Conservation (phyloP, 805 yeast genomes). For the Metschnikowia colocasiae region DNA sequence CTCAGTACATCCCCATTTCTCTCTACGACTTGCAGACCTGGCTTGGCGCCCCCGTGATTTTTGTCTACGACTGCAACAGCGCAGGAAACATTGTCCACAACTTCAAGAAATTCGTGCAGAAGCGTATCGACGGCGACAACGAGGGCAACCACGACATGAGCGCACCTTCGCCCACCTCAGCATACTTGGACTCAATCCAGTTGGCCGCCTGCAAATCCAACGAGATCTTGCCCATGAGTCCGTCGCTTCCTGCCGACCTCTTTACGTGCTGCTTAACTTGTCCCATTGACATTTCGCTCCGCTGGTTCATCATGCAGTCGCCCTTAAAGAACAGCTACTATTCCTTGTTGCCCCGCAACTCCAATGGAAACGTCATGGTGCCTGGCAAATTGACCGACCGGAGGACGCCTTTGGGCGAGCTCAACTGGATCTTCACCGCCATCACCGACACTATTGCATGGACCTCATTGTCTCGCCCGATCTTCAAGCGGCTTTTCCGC, state of each 20-base stretch:
- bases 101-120: slow-evolving; percentile 85
- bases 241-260: slow-evolving; percentile 91
- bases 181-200: slow-evolving; percentile 84
- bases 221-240: slow-evolving; percentile 87
- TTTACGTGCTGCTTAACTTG: slow-evolving; percentile 94
- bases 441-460: slow-evolving; percentile 98
- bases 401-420: slow-evolving; percentile 91
- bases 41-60: slow-evolving; percentile 97
- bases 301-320: slow-evolving; percentile 86
- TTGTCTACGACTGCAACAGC: slow-evolving; percentile 89
- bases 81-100: slow-evolving; percentile 92
- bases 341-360: slow-evolving; percentile 42
- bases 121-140: slow-evolving; percentile 81
- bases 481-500: slow-evolving; percentile 85
- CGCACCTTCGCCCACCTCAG: slow-evolving; percentile 60
- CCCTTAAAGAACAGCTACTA: slow-evolving; percentile 56
- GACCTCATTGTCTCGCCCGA: slow-evolving; percentile 83
- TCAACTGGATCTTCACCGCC: slow-evolving; percentile 97
- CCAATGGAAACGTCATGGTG: slow-evolving; percentile 59
- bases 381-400: slow-evolving; percentile 93
- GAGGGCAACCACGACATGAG: slow-evolving; percentile 50
- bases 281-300: slow-evolving; percentile 90
- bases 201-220: slow-evolving; percentile 87
- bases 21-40: slow-evolving; percentile 93
- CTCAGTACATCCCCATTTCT: slow-evolving; percentile 95